A percentile compares a stretch with the other conserved stretches of the same genome.
These are phyloP conservation scores for Cryphonectria radicalis DNA, from an alignment of 2,329 filamentous ascomycete species.

Conservation along the genomic window DNA sequence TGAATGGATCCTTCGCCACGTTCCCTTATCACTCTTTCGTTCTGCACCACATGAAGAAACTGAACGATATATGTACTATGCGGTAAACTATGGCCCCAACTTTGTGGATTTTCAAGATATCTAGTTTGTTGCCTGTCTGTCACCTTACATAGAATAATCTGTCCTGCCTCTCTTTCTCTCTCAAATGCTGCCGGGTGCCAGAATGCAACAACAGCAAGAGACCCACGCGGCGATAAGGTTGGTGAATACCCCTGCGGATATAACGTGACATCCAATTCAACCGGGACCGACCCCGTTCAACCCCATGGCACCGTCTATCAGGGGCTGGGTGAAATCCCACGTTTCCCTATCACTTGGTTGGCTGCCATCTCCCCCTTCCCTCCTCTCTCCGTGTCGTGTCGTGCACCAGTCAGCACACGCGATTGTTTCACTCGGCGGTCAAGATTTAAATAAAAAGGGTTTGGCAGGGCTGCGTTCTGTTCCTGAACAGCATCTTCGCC, in stretches of 20 bases:
- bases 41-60: neutral
- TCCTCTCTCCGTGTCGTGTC: neutral
- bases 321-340: slow-evolving; percentile 2
- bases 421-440: neutral
- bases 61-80: neutral
- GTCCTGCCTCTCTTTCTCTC: neutral
- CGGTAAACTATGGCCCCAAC: neutral
- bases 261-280: neutral
- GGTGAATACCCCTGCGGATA: neutral
- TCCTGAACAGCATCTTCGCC: neutral
- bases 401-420: neutral
- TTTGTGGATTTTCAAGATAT: neutral
- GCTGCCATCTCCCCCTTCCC: neutral
- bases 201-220: slow-evolving; percentile 3
- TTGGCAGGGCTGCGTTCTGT: neutral
- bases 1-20: neutral
- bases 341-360: neutral
- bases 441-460: neutral
- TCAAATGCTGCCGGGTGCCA: neutral
- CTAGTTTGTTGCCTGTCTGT: neutral
- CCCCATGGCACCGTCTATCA: slow-evolving; percentile 6
- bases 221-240: neutral
- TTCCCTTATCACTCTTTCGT: neutral
- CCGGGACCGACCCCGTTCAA: neutral
- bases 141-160: neutral